Conservation (phyloP, 305 asterid species). For the Caryopteris hybrid region DNA sequence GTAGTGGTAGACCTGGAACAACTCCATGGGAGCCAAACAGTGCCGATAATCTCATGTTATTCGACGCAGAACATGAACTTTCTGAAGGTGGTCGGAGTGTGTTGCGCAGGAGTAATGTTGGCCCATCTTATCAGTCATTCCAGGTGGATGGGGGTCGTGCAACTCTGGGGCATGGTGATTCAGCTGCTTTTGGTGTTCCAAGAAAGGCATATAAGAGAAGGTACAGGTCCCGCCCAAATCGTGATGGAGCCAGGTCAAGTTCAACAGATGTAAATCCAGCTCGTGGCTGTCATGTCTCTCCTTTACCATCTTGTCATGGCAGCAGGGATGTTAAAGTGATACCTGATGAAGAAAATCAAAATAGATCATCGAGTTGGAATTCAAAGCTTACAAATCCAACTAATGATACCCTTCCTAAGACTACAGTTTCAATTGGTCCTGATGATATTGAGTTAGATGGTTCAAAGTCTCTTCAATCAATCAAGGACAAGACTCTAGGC, state of each 20-base stretch:
- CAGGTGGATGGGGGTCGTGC: constrained; percentile 41
- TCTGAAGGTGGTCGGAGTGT: constrained; percentile 57
- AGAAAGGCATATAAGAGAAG: constrained; percentile 88
- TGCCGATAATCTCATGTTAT: constrained; percentile 83
- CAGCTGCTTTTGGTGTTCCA: constrained; percentile 65
- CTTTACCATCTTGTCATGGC: constrained; percentile 49
- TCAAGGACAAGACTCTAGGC: constrained; percentile 34
- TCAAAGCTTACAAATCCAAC: constrained; percentile 38
- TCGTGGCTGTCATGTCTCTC: constrained; percentile 44
- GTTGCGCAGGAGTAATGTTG: constrained; percentile 40
- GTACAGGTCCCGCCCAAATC: constrained; percentile 67
- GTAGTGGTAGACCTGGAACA: constrained; percentile 80
- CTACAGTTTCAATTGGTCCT: constrained; percentile 33
- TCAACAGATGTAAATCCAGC: constrained; percentile 53
- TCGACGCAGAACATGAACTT: constrained; percentile 64
- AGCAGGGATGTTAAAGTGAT: constrained; percentile 41
- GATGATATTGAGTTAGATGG: constrained; percentile 37
- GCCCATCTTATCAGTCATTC: constrained; percentile 43
- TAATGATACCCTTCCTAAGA: constrained; percentile 34
- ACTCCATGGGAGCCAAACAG: constrained; percentile 71
- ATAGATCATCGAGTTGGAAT: constrained; percentile 24
- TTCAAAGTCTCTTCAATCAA: constrained; percentile 44
- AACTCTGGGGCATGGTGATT: constrained; percentile 53
- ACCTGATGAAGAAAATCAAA: constrained; percentile 51
- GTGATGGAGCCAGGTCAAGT: constrained; percentile 64